Percentiles rank a stretch among this genome's conserved stretches.
phyloP scores from a whole-genome alignment of 148 eudicot genomes.

The Fagopyrum tataricum region DNA sequence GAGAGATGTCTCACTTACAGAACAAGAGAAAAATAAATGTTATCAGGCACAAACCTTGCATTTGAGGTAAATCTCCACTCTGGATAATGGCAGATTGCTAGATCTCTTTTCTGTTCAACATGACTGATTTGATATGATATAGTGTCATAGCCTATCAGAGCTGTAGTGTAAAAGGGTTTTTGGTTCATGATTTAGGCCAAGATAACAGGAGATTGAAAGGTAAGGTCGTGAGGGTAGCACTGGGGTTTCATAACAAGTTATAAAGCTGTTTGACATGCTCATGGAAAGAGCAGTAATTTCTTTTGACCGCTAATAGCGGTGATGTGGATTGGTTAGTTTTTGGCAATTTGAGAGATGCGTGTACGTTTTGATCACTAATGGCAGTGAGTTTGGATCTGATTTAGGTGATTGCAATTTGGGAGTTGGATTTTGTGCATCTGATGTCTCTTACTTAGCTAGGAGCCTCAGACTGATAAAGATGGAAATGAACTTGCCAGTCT shows the following conservation, averaged over 20 bases:
- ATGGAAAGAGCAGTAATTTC: neutral
- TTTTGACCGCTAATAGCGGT: neutral
- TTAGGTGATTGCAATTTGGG: neutral
- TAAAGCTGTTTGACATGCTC: neutral
- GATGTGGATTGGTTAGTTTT: neutral
- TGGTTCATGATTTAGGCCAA: neutral
- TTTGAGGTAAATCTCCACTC: neutral
- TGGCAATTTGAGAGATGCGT: neutral
- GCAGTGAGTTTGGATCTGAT: neutral
- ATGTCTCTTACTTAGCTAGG: neutral
- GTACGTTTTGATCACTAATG: neutral
- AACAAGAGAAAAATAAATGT: too few species aligned
- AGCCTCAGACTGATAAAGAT: neutral
- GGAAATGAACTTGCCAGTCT: neutral
- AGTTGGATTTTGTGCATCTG: neutral
- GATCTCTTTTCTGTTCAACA: too few species aligned
- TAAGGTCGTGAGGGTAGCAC: neutral
- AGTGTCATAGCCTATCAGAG: neutral
- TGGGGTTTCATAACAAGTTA: neutral
- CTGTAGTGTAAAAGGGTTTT: neutral
- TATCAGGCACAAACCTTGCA: neutral
- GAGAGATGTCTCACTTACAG: too few species aligned
- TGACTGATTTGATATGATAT: too few species aligned
- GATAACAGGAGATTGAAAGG: neutral
- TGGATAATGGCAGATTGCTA: neutral